Percentiles rank a stretch among this genome's conserved stretches.
These are phyloP conservation scores for Microdochium trichocladiopsis DNA, from an alignment of 2,329 filamentous ascomycete species.

Conservation along the genomic window DNA sequence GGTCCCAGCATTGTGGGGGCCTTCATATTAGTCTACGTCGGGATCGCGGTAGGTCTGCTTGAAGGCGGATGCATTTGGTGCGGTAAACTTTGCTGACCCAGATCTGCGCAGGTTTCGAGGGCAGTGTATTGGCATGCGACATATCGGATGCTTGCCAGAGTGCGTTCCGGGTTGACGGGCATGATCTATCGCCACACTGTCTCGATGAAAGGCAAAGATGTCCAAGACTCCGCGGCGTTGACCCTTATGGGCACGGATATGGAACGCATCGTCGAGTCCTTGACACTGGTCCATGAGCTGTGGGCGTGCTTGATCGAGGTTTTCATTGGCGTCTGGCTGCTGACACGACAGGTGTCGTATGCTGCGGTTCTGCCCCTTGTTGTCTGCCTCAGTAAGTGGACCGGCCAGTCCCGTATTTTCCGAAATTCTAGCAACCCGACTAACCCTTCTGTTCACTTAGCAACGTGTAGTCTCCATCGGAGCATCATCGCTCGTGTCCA, in stretches of 20 bases:
- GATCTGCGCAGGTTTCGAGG: constrained; percentile 6
- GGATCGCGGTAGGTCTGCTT: too few relatives aligned
- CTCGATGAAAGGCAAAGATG: constrained; percentile 11
- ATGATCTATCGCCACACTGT: constrained; percentile 16
- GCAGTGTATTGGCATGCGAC: constrained; percentile 15
- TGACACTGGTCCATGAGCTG: constrained; percentile 15
- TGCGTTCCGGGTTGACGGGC: constrained; percentile 13
- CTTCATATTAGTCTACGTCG: too few relatives aligned
- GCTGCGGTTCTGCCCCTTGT: constrained; percentile 10
- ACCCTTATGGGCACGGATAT: constrained; percentile 25
- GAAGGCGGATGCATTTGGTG: too few relatives aligned
- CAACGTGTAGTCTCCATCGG: too few relatives aligned
- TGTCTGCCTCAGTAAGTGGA: too few relatives aligned
- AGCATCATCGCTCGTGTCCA: too few relatives aligned
- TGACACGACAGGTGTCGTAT: constrained; percentile 17
- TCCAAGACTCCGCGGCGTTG: constrained; percentile 16
- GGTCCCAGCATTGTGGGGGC: too few relatives aligned
- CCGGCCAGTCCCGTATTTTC: too few relatives aligned
- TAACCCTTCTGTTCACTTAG: too few relatives aligned
- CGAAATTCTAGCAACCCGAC: too few relatives aligned
- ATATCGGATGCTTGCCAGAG: constrained; percentile 12
- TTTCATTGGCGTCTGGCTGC: constrained; percentile 18
- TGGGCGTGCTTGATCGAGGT: constrained; percentile 21
- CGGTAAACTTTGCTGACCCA: not conserved
- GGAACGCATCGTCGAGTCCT: constrained; percentile 16